These are phyloP conservation scores for Solanum pennellii DNA, from an alignment of 257 asterid genomes.

Conservation along the genomic window DNA sequence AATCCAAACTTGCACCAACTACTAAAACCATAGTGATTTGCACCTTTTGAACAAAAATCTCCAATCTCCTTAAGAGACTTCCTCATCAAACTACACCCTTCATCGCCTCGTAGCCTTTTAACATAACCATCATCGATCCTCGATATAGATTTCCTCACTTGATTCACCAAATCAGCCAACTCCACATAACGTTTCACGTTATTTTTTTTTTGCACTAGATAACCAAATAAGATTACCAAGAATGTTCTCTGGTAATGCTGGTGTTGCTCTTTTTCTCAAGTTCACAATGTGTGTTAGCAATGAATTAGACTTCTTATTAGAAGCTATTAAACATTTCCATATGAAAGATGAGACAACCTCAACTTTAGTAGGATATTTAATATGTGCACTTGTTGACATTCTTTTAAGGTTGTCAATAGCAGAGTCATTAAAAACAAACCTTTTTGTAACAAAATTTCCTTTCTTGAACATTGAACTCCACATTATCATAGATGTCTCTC, in stretches of 20 bases:
- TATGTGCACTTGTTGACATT: conserved; percentile 1
- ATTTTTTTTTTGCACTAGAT: conserved; percentile 23
- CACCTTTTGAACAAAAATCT: conserved; percentile 26
- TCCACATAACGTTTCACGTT: not conserved
- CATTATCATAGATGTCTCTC: conserved; percentile 38
- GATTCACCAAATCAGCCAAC: conserved; percentile 18
- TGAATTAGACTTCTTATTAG: conserved; percentile 16
- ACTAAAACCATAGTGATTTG: conserved; percentile 40
- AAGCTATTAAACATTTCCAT: conserved; percentile 39
- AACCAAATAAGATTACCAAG: conserved; percentile 66
- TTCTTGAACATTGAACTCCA: conserved; percentile 55
- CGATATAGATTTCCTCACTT: conserved; percentile 24
- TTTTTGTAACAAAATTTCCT: conserved; percentile 41
- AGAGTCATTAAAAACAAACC: conserved; percentile 37
- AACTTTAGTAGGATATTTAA: conserved; percentile 29
- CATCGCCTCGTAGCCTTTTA: conserved; percentile 27
- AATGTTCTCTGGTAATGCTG: conserved; percentile 24
- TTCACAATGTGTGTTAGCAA: conserved; percentile 57
- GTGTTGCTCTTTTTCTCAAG: conserved; percentile 38
- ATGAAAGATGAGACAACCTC: conserved; percentile 64
- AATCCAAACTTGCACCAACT: conserved; percentile 77
- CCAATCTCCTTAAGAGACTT: conserved; percentile 34
- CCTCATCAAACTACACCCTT: conserved; percentile 28
- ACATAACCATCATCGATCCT: conserved; percentile 25
- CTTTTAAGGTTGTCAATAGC: conserved; percentile 26